Conservation (phyloP, 73 alveolate genomes). For the Paramecium octaurelia region DNA sequence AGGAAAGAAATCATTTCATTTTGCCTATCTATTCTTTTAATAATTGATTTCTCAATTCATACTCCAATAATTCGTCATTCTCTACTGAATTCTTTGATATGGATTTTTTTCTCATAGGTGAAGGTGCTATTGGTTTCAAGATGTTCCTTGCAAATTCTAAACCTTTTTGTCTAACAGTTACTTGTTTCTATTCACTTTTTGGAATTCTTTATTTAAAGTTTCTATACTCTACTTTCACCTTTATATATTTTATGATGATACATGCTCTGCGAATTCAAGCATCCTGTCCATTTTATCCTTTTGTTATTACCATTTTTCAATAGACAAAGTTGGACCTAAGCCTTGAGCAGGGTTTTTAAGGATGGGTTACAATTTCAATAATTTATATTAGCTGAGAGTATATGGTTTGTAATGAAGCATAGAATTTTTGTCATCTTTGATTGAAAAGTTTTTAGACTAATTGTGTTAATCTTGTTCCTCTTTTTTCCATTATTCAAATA, state of each 20-base stretch:
- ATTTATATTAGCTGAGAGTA: not conserved
- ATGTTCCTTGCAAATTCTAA: not conserved
- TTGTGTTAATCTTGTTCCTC: not conserved
- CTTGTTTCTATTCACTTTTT: not conserved
- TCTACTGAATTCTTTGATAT: not conserved
- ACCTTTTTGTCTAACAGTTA: not conserved
- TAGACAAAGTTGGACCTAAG: slow-evolving; percentile 14
- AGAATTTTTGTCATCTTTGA: not conserved
- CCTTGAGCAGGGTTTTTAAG: not conserved
- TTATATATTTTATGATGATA: not conserved
- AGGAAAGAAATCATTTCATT: not conserved
- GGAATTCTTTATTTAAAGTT: not conserved
- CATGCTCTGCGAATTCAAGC: slow-evolving; percentile 28
- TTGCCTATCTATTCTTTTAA: not conserved
- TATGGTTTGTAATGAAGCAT: not conserved
- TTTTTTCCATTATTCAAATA: not conserved
- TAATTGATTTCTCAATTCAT: slow-evolving; percentile 8
- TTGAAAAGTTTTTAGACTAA: not conserved
- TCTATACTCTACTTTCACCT: not conserved
- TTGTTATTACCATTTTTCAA: slow-evolving; percentile 9
- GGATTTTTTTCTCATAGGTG: not conserved
- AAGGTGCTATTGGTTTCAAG: not conserved
- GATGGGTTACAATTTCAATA: not conserved
- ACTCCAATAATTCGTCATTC: not conserved
- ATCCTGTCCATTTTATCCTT: slow-evolving; percentile 25